phyloP scores from a whole-genome alignment of 1,139 yeast genomes.

The Scheffersomyces parashehatae region DNA sequence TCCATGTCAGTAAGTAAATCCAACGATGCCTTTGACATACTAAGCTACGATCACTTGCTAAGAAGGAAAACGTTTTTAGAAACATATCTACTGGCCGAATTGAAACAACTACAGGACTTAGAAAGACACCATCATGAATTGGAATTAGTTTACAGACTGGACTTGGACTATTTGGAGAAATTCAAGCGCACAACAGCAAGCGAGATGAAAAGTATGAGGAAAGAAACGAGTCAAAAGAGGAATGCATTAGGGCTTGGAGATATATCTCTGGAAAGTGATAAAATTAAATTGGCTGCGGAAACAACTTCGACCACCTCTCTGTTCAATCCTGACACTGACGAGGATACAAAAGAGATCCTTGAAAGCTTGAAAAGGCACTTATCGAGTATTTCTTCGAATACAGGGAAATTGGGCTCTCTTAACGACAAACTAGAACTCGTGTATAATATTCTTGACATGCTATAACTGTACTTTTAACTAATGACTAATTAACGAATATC shows the following conservation, averaged over 20 bases:
- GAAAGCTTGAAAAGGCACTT: conserved; percentile 19
- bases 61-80: conserved; percentile 35
- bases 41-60: conserved; percentile 32
- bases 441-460: conserved; percentile 25
- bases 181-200: conserved; percentile 12
- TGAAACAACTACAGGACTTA: conserved; percentile 38
- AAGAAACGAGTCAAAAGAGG: conserved; percentile 6
- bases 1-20: conserved; percentile 16
- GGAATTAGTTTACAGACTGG: conserved; percentile 29
- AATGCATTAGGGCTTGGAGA: conserved; percentile 1
- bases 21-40: conserved; percentile 24
- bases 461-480: conserved; percentile 1
- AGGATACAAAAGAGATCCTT: conserved; percentile 23
- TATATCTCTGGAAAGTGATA: neutral
- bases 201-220: conserved; percentile 7
- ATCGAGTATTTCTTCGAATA: conserved; percentile 16
- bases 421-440: conserved; percentile 30
- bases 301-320: neutral
- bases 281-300: conserved; percentile 2
- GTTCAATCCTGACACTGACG: conserved; percentile 29
- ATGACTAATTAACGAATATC: conserved; percentile 23
- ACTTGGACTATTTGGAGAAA: conserved; percentile 33
- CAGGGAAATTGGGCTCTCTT: conserved; percentile 20
- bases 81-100: conserved; percentile 44
- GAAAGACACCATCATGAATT: conserved; percentile 27